These are phyloP conservation scores for Pinus tabuliformis DNA, from an alignment of 75 land plant species.

Conservation along the genomic window DNA sequence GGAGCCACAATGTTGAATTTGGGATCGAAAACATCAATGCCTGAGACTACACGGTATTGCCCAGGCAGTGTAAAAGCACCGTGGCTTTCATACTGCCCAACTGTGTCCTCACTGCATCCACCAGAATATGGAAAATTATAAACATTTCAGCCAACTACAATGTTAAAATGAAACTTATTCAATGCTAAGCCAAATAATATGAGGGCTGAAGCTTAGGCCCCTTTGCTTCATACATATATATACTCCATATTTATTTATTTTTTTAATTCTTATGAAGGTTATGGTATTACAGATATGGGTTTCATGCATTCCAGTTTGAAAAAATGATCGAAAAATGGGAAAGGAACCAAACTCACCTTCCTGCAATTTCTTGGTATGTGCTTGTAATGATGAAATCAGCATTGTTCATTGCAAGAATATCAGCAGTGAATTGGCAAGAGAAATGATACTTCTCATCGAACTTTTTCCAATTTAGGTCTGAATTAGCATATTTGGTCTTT, in stretches of 20 bases:
- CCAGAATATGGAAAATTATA: background rate
- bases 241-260: too few relatives aligned
- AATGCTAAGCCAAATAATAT: background rate
- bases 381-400: slow-evolving; percentile 75
- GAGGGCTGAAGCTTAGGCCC: background rate
- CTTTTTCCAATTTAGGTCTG: slow-evolving; percentile 57
- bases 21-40: slow-evolving; percentile 93
- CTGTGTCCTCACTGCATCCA: slow-evolving; percentile 61
- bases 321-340: background rate
- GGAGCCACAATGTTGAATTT: slow-evolving; percentile 97
- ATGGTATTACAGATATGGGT: too few relatives aligned
- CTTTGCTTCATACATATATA: background rate
- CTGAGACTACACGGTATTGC: slow-evolving; percentile 77
- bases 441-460: slow-evolving; percentile 65
- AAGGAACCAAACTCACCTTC: slow-evolving; percentile 33
- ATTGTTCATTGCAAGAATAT: slow-evolving; percentile 66
- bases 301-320: too few relatives aligned
- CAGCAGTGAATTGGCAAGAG: slow-evolving; percentile 74
- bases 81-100: slow-evolving; percentile 97
- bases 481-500: slow-evolving; percentile 70
- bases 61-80: slow-evolving; percentile 87
- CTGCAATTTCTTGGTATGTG: slow-evolving; percentile 72
- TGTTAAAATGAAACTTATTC: background rate
- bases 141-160: background rate
- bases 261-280: too few relatives aligned